These are phyloP conservation scores for Rhynchospora pubera DNA, from an alignment of 176 grass and related monocot species.

Conservation along the genomic window DNA sequence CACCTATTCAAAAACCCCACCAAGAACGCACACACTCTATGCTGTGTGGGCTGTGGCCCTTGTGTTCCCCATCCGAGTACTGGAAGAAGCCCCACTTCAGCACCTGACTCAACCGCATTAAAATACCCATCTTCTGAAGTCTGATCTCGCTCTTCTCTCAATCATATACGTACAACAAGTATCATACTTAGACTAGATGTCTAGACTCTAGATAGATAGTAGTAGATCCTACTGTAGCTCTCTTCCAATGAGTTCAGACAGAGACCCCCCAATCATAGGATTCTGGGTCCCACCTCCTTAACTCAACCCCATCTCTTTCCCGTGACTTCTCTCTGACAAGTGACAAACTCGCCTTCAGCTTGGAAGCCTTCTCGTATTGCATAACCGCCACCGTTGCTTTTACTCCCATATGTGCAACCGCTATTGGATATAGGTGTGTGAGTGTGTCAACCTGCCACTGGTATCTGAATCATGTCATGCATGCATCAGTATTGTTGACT, in stretches of 20 bases:
- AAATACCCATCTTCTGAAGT: not conserved
- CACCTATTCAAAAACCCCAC: not conserved
- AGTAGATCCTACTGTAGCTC: not conserved
- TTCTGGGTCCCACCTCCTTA: not conserved
- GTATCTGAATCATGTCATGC: not conserved
- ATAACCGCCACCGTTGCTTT: constrained; percentile 17
- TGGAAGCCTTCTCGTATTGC: not conserved
- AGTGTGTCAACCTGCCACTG: not conserved
- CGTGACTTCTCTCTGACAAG: not conserved
- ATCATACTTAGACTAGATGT: not conserved
- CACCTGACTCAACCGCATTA: not conserved
- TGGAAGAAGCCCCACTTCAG: not conserved
- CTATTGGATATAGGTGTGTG: not conserved
- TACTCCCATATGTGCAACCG: not conserved
- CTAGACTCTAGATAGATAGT: no score
- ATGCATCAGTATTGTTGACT: not conserved
- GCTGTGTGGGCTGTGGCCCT: no score
- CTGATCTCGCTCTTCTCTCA: not conserved
- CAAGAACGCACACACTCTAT: not conserved
- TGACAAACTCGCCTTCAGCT: not conserved
- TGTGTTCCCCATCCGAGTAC: not conserved
- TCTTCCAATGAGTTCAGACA: not conserved
- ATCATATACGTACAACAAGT: not conserved
- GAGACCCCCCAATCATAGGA: constrained; percentile 13
- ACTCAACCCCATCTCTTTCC: not conserved